These are phyloP conservation scores for Chlamydomonas eustigma DNA, from an alignment of 139 green algal species.

Conservation along the genomic window DNA sequence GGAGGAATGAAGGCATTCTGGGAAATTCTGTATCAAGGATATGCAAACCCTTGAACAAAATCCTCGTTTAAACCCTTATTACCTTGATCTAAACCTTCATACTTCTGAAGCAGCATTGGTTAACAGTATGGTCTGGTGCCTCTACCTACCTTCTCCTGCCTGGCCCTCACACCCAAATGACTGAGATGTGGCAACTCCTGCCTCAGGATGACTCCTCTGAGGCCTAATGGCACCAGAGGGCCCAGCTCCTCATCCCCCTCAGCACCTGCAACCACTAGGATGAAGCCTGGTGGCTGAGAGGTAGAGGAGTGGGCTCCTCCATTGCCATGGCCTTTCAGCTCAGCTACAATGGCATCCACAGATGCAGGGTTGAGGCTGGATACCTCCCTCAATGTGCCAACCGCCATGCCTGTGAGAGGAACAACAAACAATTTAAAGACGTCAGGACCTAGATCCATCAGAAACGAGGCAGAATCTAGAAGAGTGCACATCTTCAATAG, in stretches of 20 bases:
- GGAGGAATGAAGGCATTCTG: too few relatives aligned
- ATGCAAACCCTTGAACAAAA: too few relatives aligned
- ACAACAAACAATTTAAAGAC: too few relatives aligned
- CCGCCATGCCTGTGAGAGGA: constrained; percentile 50
- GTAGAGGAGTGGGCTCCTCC: constrained; percentile 6
- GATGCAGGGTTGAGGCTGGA: constrained; percentile 51
- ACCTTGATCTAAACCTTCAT: too few relatives aligned
- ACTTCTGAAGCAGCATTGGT: too few relatives aligned
- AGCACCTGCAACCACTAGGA: constrained; percentile 70
- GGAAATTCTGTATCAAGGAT: too few relatives aligned
- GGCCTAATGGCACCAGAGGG: constrained; percentile 52
- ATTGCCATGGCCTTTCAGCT: constrained; percentile 14
- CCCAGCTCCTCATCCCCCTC: constrained; percentile 93
- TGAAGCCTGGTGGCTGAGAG: too few relatives aligned
- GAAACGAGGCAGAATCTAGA: too few relatives aligned
- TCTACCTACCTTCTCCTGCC: constrained; percentile 84
- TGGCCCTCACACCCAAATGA: constrained; percentile 88
- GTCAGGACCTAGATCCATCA: too few relatives aligned
- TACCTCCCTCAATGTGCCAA: constrained; percentile 66
- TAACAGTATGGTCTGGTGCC: too few relatives aligned
- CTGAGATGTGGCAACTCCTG: constrained; percentile 92
- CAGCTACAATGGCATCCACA: constrained; percentile 26
- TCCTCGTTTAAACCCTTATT: too few relatives aligned
- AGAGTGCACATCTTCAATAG: too few relatives aligned
- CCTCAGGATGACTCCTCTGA: constrained; percentile 72